Evolutionary conservation across 345 rosid genomes (phyloP).

Genomic region (Aurinia saxatilis): DNA sequence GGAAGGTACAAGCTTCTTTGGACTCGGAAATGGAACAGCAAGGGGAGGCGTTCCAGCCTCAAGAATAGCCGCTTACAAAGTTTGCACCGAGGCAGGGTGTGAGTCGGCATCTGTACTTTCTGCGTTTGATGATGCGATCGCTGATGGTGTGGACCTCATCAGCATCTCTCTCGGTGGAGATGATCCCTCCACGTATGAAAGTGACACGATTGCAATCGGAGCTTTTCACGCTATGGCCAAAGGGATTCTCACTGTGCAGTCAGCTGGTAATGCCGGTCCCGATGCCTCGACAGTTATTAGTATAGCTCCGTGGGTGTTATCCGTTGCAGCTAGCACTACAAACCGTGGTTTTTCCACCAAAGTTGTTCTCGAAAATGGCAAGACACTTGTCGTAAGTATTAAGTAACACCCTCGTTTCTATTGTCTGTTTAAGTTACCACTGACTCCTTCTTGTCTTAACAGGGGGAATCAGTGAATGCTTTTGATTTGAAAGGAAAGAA

Average conservation of each 20-base stretch:
- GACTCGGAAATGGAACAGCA: constrained; percentile 38
- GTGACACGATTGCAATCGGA: constrained; percentile 32
- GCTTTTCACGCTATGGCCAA: constrained; percentile 45
- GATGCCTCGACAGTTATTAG: accelerated
- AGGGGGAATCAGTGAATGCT: constrained; percentile 36
- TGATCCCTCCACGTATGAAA: accelerated
- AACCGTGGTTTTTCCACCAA: constrained; percentile 34
- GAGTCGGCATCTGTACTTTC: neutral
- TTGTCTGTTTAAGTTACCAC: neutral
- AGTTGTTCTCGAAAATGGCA: constrained; percentile 36
- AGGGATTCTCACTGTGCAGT: constrained; percentile 38
- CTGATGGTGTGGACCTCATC: constrained; percentile 51
- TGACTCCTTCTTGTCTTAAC: neutral
- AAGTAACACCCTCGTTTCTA: neutral
- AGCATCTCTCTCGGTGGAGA: constrained; percentile 15
- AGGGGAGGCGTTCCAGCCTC: constrained; percentile 51
- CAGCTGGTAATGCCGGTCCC: constrained; percentile 37
- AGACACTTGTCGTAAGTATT: constrained; percentile 32
- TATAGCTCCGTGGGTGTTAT: constrained; percentile 44
- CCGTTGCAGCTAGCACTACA: constrained; percentile 41
- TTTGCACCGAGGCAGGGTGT: neutral
- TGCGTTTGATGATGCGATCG: constrained; percentile 61
- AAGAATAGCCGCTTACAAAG: constrained; percentile 41
- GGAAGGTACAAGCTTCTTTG: constrained; percentile 24
- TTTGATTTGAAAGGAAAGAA: constrained; percentile 20